Base-by-base conservation (phyloP, 345 rosid species). In the Anacardium occidentale region DNA sequence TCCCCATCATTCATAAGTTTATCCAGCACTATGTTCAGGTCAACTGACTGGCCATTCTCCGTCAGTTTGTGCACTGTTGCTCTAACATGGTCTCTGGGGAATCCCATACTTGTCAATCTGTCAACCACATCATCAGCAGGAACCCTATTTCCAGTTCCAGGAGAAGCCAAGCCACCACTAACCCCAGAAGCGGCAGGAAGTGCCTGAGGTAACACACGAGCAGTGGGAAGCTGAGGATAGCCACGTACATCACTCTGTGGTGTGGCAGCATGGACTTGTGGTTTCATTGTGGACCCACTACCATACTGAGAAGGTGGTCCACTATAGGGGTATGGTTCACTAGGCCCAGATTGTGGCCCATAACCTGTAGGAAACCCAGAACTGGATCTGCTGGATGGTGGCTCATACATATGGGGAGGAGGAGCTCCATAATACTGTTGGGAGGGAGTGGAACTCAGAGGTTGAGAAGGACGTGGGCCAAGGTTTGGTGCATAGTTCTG, bases 1-100 rank as follows among this genome's bases (percentile, higher is more conserved):
- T 86, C 91, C 29, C 88, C 87, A 58, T 84, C 97, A 62, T 87
- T 94, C 98, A 91, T 94, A 74, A 94, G 84, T 88, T 90, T 94
- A 80, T 94, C 98, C 74, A 94, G 81, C 72, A 94, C 98, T 65
- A 83, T 72, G 78, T 94, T 94, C 71, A 94, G 83, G 76, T 94
- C 97, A n/a, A 94, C 96, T 3, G 89, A 64, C 82, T 91, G 96
- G 20, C 97, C 97, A 14, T 83, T 91, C 84, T 94, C 98, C 0
- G 97, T 94, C 80, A 94, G 77, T 73, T 82, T 85, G 70, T 88
- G 73, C 55, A 94, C 97, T 4, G 97, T 87, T 55, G 86, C 97
- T 80, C 89, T 85, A 44, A 94, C 96, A 70, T 84, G 98, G 56
- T 94, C 98, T 67, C 96, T 90, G 3, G 97, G 85, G 82, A 91